Evolutionary conservation across 495 filamentous ascomycete species (phyloP), one percentile per base, ranked within the genome.

Genomic region (Rhypophila decipiens): DNA sequence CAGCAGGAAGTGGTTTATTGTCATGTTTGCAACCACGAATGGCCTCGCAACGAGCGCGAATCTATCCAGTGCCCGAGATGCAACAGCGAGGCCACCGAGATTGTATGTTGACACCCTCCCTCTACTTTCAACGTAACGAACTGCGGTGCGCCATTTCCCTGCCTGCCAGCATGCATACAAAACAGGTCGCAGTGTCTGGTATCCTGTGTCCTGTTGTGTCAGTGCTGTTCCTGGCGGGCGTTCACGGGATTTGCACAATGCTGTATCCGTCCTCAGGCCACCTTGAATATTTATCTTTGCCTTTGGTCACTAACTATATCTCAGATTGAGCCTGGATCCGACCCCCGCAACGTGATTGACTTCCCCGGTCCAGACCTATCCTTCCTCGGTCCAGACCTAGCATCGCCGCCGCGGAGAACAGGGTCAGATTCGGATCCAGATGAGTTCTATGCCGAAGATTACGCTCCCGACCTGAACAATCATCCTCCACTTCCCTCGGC

Each of bases 11-110:
- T 88, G 18, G 81, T 96, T 39, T 87, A 75, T 57, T 98, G 93
- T 63, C 88, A 96, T 64, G 55, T 66, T 27, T 97, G 93, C 71
- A 55, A 74, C 31, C 71, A 84, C 38, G 85, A 95, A 55, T 96
- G 87, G 88, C 83, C 79, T 49, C 71, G 77, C 44, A 78, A 86
- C 55, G 74, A 85, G 46, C 69, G 74, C 51, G 78, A 75, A 23
- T 51, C 49, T 27, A 64, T 95, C 42, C 63, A 61, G 11, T 98
- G 93, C 52, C 90, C 90, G n/a, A 58, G 66, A 7, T 98, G 93
- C 59, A 49, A 72, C 11, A 77, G 79, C n/a, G 86, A 94, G 5
- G 82, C 86, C 60, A 85, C 79, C 5, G 88, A 98, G 68, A 91
- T 96, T 49, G 90, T 88, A 61, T 49, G 81, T 73, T 36, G n/a